Evolutionary conservation across 352 stramenopile species (phyloP), one percentile per base, ranked within the genome.

Genomic region (Pythium volutum): DNA sequence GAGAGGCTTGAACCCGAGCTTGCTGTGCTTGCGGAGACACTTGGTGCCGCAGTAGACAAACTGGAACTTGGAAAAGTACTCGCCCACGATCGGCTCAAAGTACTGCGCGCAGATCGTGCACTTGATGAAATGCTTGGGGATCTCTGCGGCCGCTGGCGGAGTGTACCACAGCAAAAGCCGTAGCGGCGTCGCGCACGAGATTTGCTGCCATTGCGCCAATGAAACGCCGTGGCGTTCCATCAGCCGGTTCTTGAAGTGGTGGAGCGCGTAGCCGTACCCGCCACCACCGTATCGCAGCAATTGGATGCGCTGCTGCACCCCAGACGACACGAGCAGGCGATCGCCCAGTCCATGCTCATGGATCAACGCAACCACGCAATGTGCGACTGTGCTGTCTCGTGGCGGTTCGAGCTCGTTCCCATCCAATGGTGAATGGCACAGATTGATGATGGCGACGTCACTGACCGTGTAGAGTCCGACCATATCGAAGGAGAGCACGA

Each of bases 11-110:
- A 89, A 91, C 18, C 79, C 74, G 31, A 77, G 65, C 22, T 74
- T 70, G 54, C 79, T 87, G 61, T 94, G 85, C 67, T 79, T 81
- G 20, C 81, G 79, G 16, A 95, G 74, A 39, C 85, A 95, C 65
- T 95, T 93, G 50, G 81, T 89, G 48, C 77, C 76, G 62, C 85
- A 95, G 65, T 95, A 95, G 15, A 67, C 76, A 59, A 90, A 95
- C 53, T 73, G 64, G 51, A 92, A 93, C 70, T 95, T 95, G 48
- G 85, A 88, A 39, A 91, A 95, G 66, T 93, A 95, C 64, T 95
- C 83, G 26, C 85, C 85, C 18, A 88, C 83, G 57, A 95, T 84
- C 10, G 85, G 85, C 67, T 95, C 85, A 59, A 95, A 95, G 54
- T 66, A 72, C 26, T 79, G 73, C 8, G 50, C 34, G 66, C 85